Conservation (phyloP, 1,139 yeast genomes). For the Candida smagusa region DNA sequence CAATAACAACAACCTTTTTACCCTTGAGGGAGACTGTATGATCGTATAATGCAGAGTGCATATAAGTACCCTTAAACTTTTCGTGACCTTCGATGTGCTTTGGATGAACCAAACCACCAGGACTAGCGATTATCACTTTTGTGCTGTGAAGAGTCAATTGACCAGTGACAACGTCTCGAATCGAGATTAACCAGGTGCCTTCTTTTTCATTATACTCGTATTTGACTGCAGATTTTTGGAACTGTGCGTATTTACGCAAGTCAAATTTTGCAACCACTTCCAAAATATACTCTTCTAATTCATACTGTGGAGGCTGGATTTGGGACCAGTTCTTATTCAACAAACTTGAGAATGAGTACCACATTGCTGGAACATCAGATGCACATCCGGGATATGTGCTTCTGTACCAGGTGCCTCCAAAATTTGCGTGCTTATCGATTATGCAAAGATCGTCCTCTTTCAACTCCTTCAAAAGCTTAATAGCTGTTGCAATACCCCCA, state of each 20-base stretch:
- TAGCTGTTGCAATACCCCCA: slow-evolving; percentile 38
- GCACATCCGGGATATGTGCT: slow-evolving; percentile 56
- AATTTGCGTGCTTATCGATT: slow-evolving; percentile 42
- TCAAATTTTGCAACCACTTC: slow-evolving; percentile 35
- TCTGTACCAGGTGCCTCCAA: slow-evolving; percentile 58
- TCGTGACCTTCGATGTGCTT: slow-evolving; percentile 36
- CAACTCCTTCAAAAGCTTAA: slow-evolving; percentile 28
- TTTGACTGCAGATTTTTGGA: slow-evolving; percentile 22
- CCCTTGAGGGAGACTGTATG: slow-evolving; percentile 31
- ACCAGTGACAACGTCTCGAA: slow-evolving; percentile 35
- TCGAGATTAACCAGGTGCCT: slow-evolving; percentile 36
- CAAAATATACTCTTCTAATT: slow-evolving; percentile 45
- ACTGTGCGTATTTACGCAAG: slow-evolving; percentile 28
- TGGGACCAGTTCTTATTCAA: slow-evolving; percentile 44
- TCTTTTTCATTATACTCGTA: slow-evolving; percentile 29
- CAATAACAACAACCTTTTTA: slow-evolving; percentile 23
- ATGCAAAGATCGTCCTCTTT: slow-evolving; percentile 34
- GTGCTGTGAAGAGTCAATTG: slow-evolving; percentile 21
- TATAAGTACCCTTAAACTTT: slow-evolving; percentile 40
- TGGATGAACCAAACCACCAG: slow-evolving; percentile 41
- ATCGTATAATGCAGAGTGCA: slow-evolving; percentile 51
- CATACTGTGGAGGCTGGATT: slow-evolving; percentile 47
- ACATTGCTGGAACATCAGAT: slow-evolving; percentile 48
- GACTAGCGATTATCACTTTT: slow-evolving; percentile 30
- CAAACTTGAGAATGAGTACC: slow-evolving; percentile 43